Conservation (phyloP, 1,284 basidiomycete genomes). For the Mycocalia duriaeana region DNA sequence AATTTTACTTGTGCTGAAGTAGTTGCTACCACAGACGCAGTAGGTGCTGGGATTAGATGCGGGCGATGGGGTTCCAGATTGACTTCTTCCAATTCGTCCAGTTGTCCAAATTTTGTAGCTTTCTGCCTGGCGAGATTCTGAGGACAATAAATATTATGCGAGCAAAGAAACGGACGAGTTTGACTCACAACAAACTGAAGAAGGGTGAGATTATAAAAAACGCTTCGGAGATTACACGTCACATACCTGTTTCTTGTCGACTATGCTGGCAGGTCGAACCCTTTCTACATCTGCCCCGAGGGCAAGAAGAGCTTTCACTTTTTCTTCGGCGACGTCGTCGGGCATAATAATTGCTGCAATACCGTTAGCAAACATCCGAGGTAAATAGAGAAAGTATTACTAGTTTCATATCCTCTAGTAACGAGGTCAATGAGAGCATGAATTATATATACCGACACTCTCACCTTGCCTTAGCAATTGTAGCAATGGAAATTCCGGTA, state of each 20-base stretch:
- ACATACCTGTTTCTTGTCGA: slow-evolving; percentile 86
- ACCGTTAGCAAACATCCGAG: slow-evolving; percentile 1
- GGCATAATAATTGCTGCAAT: slow-evolving; percentile 83
- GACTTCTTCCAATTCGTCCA: slow-evolving; percentile 28
- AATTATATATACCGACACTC: slow-evolving; percentile 12
- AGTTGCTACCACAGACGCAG: slow-evolving; percentile 51
- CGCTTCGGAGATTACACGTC: neutral
- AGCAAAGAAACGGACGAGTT: neutral
- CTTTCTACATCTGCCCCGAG: slow-evolving; percentile 87
- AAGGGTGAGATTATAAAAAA: slow-evolving; percentile 4
- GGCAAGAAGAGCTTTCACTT: slow-evolving; percentile 77
- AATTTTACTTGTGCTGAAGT: slow-evolving; percentile 39
- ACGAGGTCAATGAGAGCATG: neutral
- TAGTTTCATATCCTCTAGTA: slow-evolving; percentile 69
- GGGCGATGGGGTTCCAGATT: slow-evolving; percentile 16
- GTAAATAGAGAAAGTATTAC: slow-evolving; percentile 29
- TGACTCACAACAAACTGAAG: slow-evolving; percentile 51
- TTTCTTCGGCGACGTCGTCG: slow-evolving; percentile 90
- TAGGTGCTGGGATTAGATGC: slow-evolving; percentile 30
- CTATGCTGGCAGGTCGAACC: slow-evolving; percentile 84
- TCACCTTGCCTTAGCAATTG: slow-evolving; percentile 83
- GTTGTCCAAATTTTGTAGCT: slow-evolving; percentile 67
- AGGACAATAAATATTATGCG: neutral
- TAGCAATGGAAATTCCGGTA: slow-evolving; percentile 95
- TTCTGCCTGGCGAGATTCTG: slow-evolving; percentile 81